Conservation (phyloP, 2,329 filamentous ascomycete genomes). For the Aspergillus neoniger region DNA sequence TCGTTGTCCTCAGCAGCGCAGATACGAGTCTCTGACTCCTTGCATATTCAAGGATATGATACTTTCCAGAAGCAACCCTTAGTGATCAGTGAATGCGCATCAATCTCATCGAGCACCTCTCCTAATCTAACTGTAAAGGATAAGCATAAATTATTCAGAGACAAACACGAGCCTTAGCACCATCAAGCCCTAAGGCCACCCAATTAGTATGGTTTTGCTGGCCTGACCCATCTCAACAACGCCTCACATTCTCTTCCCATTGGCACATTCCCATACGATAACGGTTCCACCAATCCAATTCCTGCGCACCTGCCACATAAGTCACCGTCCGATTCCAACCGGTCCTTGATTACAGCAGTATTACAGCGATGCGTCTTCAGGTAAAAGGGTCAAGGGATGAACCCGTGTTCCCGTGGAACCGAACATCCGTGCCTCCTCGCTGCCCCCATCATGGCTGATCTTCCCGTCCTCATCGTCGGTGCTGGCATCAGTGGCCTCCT, state of each 20-base stretch:
- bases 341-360: background rate
- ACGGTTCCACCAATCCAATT: background rate
- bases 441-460: constrained; percentile 20
- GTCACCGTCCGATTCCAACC: background rate
- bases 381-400: background rate
- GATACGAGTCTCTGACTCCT: too few species aligned
- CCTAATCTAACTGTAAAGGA: background rate
- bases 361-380: background rate
- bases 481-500: constrained; percentile 48
- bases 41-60: too few species aligned
- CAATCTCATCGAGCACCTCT: too few species aligned
- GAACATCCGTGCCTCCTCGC: background rate
- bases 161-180: background rate
- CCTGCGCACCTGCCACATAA: background rate
- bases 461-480: constrained; percentile 47
- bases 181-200: background rate
- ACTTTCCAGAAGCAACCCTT: too few species aligned
- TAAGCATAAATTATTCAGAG: background rate
- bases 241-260: background rate
- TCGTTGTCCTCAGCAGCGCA: too few species aligned
- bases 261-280: background rate
- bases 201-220: background rate
- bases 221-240: background rate
- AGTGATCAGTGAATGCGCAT: too few species aligned
- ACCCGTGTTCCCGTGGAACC: background rate